phyloP scores from a whole-genome alignment of 768 basidiomycete species.

The Collybia nuda region DNA sequence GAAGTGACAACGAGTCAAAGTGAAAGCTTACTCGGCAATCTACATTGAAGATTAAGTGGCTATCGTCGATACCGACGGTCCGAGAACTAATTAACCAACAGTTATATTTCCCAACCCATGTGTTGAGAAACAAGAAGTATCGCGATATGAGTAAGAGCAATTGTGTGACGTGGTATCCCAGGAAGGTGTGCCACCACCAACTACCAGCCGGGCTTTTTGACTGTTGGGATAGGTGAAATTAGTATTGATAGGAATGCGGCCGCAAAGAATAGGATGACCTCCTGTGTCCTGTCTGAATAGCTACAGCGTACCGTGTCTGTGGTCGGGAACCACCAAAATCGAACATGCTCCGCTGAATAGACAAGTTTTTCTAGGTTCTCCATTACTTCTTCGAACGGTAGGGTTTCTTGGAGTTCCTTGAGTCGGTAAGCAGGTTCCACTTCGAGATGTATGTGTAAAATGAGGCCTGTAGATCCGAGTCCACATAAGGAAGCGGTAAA shows the following conservation, averaged over 20 bases:
- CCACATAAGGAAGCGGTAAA: constrained; percentile 92
- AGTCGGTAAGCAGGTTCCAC: constrained; percentile 84
- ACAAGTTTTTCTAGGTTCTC: constrained; percentile 54
- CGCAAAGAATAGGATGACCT: constrained; percentile 46
- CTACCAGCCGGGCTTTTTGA: constrained; percentile 46
- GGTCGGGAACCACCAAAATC: constrained; percentile 95
- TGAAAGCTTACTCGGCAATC: constrained; percentile 77
- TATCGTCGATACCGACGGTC: constrained; percentile 69
- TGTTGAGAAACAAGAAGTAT: constrained; percentile 60
- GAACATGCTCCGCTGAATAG: constrained; percentile 78
- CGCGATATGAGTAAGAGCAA: constrained; percentile 78
- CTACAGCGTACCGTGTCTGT: constrained; percentile 70
- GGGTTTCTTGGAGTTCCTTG: constrained; percentile 64
- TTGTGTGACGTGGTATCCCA: constrained; percentile 83
- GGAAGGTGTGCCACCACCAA: constrained; percentile 70
- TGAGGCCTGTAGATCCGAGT: constrained; percentile 86
- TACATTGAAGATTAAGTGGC: constrained; percentile 86
- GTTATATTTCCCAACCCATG: constrained; percentile 60
- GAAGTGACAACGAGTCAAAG: not conserved
- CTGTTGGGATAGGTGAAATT: constrained; percentile 32
- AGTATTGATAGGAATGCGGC: constrained; percentile 5
- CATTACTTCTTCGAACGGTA: constrained; percentile 64
- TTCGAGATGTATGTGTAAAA: constrained; percentile 73
- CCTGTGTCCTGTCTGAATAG: constrained; percentile 69
- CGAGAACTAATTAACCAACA: constrained; percentile 64